These are phyloP conservation scores for Polychaeton citri DNA, from an alignment of 2,329 filamentous ascomycete genomes.

Conservation along the genomic window DNA sequence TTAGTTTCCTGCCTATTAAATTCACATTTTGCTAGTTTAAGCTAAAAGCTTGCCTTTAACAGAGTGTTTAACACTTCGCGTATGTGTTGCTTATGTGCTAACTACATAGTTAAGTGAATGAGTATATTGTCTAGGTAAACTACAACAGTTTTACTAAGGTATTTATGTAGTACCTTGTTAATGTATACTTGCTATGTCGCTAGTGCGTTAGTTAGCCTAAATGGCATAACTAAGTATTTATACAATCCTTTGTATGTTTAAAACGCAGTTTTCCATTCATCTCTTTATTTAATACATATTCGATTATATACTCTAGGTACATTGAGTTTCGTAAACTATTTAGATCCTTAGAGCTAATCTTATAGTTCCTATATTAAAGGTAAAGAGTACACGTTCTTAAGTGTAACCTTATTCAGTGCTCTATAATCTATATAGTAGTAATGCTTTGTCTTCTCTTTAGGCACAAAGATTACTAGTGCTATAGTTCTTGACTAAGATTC, in stretches of 20 bases:
- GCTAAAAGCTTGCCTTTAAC: background rate
- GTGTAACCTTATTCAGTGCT: background rate
- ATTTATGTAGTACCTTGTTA: background rate
- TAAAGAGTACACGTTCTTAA: background rate
- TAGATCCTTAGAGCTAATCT: background rate
- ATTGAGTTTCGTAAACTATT: background rate
- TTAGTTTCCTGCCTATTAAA: constrained; percentile 17
- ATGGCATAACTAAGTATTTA: background rate
- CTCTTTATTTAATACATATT: background rate
- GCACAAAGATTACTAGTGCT: background rate
- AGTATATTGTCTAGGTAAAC: background rate
- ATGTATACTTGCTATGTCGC: background rate
- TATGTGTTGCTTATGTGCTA: background rate
- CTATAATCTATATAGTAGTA: background rate
- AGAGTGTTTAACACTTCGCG: background rate
- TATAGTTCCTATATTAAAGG: constrained; percentile 1
- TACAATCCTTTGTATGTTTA: background rate
- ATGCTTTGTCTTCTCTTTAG: background rate
- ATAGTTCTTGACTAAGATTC: background rate
- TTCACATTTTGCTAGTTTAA: constrained; percentile 17
- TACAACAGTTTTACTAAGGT: background rate
- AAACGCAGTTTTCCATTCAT: background rate
- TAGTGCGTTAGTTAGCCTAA: background rate
- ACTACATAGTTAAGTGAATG: background rate
- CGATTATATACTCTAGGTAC: background rate